Base-by-base conservation (phyloP, 495 filamentous ascomycete genomes). In the Oleoguttula mirabilis region DNA sequence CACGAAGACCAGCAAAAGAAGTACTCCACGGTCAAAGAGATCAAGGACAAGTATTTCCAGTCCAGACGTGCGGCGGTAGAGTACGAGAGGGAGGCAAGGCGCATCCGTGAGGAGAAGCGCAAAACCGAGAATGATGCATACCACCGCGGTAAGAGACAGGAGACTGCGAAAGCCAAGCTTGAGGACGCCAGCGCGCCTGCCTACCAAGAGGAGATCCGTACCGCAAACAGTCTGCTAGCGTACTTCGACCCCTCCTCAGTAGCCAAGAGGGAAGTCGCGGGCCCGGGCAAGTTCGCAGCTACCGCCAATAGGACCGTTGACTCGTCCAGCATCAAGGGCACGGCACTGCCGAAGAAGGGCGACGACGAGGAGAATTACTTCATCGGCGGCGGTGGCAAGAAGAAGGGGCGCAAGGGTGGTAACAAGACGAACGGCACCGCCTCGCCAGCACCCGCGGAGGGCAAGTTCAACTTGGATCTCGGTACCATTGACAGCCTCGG, bases 151-250 rank as follows among this genome's bases (percentile, higher is more conserved):
- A 80, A 80, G 66, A 75, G 78, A 63, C 86, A 80, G 67, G 81
- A 88, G 64, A 69, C 82, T 21, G 90, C 90, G 15, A 72, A 72
- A 38, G 71, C 88, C 68, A 81, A 84, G 62, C 75, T 94, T 35
- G 88, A 87, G 58, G 88, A 94, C 65, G 90, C 92, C 45, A 88
- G 83, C 40, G 72, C 77, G 49, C 86, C 76, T 0, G 90, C 90
- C 31, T 99, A 84, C 66, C 67, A 80, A 33, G 84, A 93, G 43
- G 84, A 96, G 67, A 92, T 99, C 55, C 70, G 84, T 33, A 79
- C 80, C 37, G 84, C 84, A 25, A 79, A 88, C 62, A 79, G 75
- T 55, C 69, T 99, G 8, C 80, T 95, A 44, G 77, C 79, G 37
- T 88, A 85, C 72, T 87, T 96, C 54, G 86, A 96, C 59, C 87